These are phyloP conservation scores for Centaurea solstitialis DNA, from an alignment of 129 eudicot species.

Conservation along the genomic window DNA sequence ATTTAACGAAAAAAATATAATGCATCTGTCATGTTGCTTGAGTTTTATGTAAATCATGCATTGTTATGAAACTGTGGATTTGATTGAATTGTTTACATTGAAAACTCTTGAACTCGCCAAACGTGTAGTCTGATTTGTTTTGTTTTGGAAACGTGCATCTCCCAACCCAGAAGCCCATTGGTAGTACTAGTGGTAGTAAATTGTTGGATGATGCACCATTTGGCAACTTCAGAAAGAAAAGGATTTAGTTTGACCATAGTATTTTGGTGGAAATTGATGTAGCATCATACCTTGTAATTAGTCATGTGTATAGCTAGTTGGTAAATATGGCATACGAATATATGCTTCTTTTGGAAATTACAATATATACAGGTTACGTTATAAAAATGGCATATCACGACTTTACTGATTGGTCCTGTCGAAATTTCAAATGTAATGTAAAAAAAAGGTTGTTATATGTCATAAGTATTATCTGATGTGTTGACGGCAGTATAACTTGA, in stretches of 20 bases:
- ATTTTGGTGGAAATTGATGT: neutral
- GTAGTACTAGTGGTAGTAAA: neutral
- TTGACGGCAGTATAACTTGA: conserved; percentile 6
- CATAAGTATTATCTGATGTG: conserved; percentile 13
- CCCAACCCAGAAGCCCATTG: neutral
- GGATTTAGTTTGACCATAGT: neutral
- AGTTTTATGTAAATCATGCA: neutral
- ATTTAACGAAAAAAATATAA: neutral
- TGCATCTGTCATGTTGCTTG: neutral
- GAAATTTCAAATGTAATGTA: neutral
- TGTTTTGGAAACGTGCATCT: neutral
- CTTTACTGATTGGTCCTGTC: neutral
- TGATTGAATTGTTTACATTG: neutral
- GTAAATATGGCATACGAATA: neutral
- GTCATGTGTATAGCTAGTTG: neutral
- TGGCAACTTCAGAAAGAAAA: neutral
- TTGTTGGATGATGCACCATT: neutral
- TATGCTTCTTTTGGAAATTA: neutral
- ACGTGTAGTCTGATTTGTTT: neutral
- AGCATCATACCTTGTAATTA: neutral
- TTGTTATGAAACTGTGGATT: neutral
- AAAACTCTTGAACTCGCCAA: neutral
- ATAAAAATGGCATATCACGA: neutral
- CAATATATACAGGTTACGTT: neutral
- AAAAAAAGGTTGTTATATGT: neutral